Evolutionary conservation across 1,284 basidiomycete species (phyloP).

Genomic region (Marasmius sp.): DNA sequence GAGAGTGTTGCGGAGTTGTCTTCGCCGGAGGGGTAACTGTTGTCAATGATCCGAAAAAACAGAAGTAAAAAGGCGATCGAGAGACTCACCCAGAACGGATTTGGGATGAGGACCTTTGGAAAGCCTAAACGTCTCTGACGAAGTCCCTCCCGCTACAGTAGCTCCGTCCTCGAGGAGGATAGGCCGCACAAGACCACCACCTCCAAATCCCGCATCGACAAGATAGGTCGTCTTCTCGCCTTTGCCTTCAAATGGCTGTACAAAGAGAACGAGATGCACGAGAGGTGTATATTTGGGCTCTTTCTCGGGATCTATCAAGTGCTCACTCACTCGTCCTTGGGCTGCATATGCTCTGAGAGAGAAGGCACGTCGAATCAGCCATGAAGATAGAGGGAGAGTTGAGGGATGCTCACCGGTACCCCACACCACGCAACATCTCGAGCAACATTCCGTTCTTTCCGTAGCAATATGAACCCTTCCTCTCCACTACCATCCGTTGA

Average conservation of each 20-base stretch:
- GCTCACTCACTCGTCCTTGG: slow-evolving; percentile 29
- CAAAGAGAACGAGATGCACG: slow-evolving; percentile 35
- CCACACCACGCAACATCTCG: slow-evolving; percentile 36
- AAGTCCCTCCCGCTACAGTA: slow-evolving; percentile 24
- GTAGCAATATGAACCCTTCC: slow-evolving; percentile 37
- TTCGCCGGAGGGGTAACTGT: slow-evolving; percentile 9
- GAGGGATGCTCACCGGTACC: slow-evolving; percentile 28
- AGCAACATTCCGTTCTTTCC: slow-evolving; percentile 35
- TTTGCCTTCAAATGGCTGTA: slow-evolving; percentile 31
- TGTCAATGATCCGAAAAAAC: not conserved
- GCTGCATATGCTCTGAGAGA: slow-evolving; percentile 27
- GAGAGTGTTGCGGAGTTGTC: slow-evolving; percentile 15
- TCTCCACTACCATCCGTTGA: slow-evolving; percentile 26
- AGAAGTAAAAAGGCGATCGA: not conserved
- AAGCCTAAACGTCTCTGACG: slow-evolving; percentile 28
- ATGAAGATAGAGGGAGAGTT: too few species aligned
- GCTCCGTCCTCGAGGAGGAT: slow-evolving; percentile 32
- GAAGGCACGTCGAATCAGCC: not conserved
- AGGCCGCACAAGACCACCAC: slow-evolving; percentile 28
- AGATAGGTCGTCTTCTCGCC: slow-evolving; percentile 30
- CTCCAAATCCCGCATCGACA: slow-evolving; percentile 37
- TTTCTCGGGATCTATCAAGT: not conserved
- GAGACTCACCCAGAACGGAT: slow-evolving; percentile 23
- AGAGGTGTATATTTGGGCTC: slow-evolving; percentile 20
- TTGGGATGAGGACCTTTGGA: slow-evolving; percentile 17